These are phyloP conservation scores for Boletus mariae DNA, from an alignment of 1,284 basidiomycete genomes.

Conservation along the genomic window DNA sequence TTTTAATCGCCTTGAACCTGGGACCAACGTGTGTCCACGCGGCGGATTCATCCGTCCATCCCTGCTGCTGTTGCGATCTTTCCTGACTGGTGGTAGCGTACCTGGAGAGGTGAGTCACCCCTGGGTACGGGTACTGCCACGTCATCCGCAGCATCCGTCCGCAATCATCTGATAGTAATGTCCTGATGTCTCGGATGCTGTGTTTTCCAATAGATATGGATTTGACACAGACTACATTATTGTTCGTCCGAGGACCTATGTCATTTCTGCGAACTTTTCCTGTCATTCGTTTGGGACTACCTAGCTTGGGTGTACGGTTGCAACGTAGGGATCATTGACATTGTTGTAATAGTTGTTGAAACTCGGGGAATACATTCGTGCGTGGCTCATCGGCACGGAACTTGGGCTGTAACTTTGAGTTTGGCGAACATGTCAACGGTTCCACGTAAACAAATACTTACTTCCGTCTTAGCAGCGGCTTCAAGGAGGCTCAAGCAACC, in stretches of 20 bases:
- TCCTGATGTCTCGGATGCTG: slow-evolving; percentile 8
- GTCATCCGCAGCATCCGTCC: slow-evolving; percentile 3
- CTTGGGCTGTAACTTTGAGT: neutral
- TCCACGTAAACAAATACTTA: too few relatives aligned
- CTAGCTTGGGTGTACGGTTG: slow-evolving; percentile 7
- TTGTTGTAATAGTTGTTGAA: slow-evolving; percentile 15
- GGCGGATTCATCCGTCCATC: slow-evolving; percentile 1
- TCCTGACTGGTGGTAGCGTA: slow-evolving; percentile 5
- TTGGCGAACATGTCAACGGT: neutral
- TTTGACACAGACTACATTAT: slow-evolving; percentile 18
- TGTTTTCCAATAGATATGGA: slow-evolving; percentile 19
- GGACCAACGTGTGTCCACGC: slow-evolving; percentile 1
- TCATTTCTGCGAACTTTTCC: slow-evolving; percentile 6
- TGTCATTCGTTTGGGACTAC: slow-evolving; percentile 19
- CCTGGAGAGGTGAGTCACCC: slow-evolving; percentile 23
- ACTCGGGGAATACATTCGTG: neutral
- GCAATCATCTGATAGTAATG: slow-evolving; percentile 7
- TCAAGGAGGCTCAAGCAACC: neutral
- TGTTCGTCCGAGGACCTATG: too few relatives aligned
- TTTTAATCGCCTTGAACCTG: slow-evolving; percentile 16
- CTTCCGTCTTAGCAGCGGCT: neutral
- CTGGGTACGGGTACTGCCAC: slow-evolving; percentile 2
- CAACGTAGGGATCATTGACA: neutral
- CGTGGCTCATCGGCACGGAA: slow-evolving; percentile 3
- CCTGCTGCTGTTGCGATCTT: slow-evolving; percentile 5